Base-by-base conservation (phyloP, 2,329 filamentous ascomycete genomes). In the Ophiostoma himal-ulmi region DNA sequence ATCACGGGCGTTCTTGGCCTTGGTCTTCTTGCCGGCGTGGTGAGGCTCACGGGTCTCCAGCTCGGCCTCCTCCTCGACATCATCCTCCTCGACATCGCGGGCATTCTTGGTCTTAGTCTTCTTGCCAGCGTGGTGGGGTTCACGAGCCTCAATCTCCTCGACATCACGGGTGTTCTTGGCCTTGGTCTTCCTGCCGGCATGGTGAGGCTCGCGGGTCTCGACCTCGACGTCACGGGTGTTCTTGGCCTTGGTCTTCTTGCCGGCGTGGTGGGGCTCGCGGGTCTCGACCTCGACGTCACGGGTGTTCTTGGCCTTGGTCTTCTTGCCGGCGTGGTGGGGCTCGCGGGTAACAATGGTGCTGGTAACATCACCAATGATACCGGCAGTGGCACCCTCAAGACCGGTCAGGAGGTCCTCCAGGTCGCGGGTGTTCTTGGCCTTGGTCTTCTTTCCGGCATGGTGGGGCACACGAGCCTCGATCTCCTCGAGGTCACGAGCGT, bases 91-190 rank as follows among this genome's bases (percentile, higher is more conserved):
- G 13, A 71, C 75, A 5, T 57, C 52, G 3, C n/a, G 48, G 1
- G 48, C 48, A 1, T 22, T 22, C 48, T 54, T 54, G 17, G 20
- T 5, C 48, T 54, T 54, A 20, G 48, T 54, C 48, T 54, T 54
- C 71, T 75, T 74, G 67, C 75, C 75, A 22, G 75, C 73, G 68
- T 76, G 75, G 62, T 76, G 75, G 13, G 74, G 72, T 30, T 72
- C 71, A 5, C 71, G 71, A 7, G 70, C 14, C 34, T 71, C 71
- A 3, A 71, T 14, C 8, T 60, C 41, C 14, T 71, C 73, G 5
- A 65, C 67, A 5, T 69, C 70, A n/a, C 69, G 70, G 17, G 37
- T 67, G 2, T 67, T 62, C 70, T 71, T 71, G 36, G 26, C 39
- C 69, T 70, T 71, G 13, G 71, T 73, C 70, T 73, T 74, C 72